A percentile compares a stretch with the other conserved stretches of the same genome.
Conservation (phyloP, 106 monocot genomes). For the Dioscorea alata region DNA sequence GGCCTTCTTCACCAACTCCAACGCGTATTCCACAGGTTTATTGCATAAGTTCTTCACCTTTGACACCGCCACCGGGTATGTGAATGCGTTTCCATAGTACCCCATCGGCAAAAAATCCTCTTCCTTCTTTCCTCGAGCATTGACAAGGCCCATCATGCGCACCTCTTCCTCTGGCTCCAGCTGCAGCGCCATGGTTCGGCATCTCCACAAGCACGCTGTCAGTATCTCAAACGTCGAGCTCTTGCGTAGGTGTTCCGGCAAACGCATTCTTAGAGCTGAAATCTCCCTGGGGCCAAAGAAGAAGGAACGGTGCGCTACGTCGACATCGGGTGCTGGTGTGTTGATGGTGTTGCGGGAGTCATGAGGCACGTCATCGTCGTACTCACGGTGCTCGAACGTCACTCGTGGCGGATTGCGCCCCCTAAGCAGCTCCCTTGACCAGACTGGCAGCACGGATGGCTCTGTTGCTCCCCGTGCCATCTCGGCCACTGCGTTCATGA, state of each 20-base stretch:
- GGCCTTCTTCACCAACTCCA: conserved; percentile 34
- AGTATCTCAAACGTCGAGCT: conserved; percentile 33
- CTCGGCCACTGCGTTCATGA: conserved; percentile 21
- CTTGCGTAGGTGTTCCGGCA: conserved; percentile 20
- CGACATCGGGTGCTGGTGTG: neutral
- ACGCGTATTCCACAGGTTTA: conserved; percentile 33
- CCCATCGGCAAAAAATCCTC: conserved; percentile 24
- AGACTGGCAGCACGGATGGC: conserved; percentile 19
- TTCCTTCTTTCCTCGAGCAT: conserved; percentile 17
- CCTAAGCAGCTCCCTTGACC: conserved; percentile 19
- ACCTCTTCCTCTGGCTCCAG: conserved; percentile 34
- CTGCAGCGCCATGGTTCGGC: conserved; percentile 35
- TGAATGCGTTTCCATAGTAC: conserved; percentile 54
- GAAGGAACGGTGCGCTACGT: conserved; percentile 12
- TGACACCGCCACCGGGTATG: conserved; percentile 30
- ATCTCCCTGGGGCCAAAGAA: conserved; percentile 43
- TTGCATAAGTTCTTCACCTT: conserved; percentile 22
- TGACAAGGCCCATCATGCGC: conserved; percentile 33
- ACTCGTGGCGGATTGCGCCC: conserved; percentile 12
- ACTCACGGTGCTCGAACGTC: conserved; percentile 24
- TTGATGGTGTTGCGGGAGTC: neutral
- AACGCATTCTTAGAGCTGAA: conserved; percentile 11
- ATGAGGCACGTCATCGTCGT: conserved; percentile 12
- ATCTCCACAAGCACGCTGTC: conserved; percentile 44
- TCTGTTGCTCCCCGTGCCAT: conserved; percentile 18